phyloP scores from a whole-genome alignment of 2,329 filamentous ascomycete genomes.

The Trichoderma sp. region DNA sequence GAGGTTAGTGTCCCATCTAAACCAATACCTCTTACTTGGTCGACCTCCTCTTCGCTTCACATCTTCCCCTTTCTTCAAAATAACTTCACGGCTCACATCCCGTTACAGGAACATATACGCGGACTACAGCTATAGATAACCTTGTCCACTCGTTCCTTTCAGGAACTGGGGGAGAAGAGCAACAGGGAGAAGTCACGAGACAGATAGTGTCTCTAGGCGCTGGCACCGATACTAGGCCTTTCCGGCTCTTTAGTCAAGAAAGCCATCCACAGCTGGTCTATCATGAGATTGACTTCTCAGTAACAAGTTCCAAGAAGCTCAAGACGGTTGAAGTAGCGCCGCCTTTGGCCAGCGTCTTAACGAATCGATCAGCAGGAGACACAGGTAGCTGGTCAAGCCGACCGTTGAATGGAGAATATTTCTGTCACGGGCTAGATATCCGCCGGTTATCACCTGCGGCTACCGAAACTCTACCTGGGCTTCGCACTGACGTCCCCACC shows the following conservation, averaged over 20 bases:
- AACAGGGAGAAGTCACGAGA: slow-evolving; percentile 34
- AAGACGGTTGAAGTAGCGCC: slow-evolving; percentile 48
- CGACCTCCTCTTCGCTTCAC: background rate
- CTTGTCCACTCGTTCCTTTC: slow-evolving; percentile 72
- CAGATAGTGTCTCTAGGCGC: slow-evolving; percentile 93
- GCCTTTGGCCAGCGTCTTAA: slow-evolving; percentile 39
- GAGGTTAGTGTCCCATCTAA: slow-evolving; percentile 56
- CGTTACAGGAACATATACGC: slow-evolving; percentile 77
- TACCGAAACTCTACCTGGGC: slow-evolving; percentile 32
- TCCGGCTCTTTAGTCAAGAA: slow-evolving; percentile 62
- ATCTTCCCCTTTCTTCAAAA: background rate
- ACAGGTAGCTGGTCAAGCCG: slow-evolving; percentile 43
- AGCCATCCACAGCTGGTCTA: slow-evolving; percentile 57
- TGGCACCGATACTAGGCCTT: slow-evolving; percentile 86
- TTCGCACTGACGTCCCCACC: slow-evolving; percentile 65
- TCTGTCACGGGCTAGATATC: slow-evolving; percentile 67
- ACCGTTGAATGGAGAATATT: slow-evolving; percentile 43
- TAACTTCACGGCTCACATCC: background rate
- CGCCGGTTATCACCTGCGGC: slow-evolving; percentile 47
- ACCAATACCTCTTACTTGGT: background rate
- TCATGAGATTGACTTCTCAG: slow-evolving; percentile 87
- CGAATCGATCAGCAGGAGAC: slow-evolving; percentile 29
- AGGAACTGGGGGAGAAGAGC: slow-evolving; percentile 15
- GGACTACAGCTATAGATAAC: slow-evolving; percentile 77
- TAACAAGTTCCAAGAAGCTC: slow-evolving; percentile 68